A percentile compares a stretch with the other conserved stretches of the same genome.
These are phyloP conservation scores for Scleroderma citrinum DNA, from an alignment of 768 basidiomycete genomes.

Conservation along the genomic window DNA sequence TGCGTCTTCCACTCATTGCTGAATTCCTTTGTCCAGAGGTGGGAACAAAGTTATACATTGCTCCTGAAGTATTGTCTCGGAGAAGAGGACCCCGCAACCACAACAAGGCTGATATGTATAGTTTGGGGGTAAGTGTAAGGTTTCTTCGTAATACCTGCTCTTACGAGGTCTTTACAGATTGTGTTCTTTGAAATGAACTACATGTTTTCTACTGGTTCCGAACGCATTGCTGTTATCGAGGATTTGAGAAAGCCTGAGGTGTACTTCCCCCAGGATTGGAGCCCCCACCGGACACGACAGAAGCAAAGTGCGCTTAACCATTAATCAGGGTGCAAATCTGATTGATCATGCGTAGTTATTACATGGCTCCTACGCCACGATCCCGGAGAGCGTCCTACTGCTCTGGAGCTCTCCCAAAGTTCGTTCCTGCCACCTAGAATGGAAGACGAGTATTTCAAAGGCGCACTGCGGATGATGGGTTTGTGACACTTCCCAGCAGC, in stretches of 20 bases:
- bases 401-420: constrained; percentile 79
- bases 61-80: constrained; percentile 77
- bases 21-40: constrained; percentile 51
- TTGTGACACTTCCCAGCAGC: constrained; percentile 14
- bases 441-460: constrained; percentile 84
- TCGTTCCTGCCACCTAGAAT: constrained; percentile 66
- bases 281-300: constrained; percentile 51
- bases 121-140: constrained; percentile 63
- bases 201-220: constrained; percentile 71
- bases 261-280: constrained; percentile 76
- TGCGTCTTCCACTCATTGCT: background rate
- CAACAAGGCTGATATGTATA: constrained; percentile 91
- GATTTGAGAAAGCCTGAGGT: constrained; percentile 68
- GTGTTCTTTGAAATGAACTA: constrained; percentile 99
- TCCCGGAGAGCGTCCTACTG: constrained; percentile 69
- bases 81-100: constrained; percentile 66
- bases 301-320: constrained; percentile 53
- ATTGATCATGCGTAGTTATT: constrained; percentile 50
- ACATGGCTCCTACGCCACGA: constrained; percentile 78
- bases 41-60: constrained; percentile 88
- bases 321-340: background rate
- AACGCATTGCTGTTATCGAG: constrained; percentile 80
- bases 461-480: constrained; percentile 74
- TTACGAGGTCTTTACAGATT: constrained; percentile 44
- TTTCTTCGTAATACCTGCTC: background rate